Percentiles rank a stretch among this genome's conserved stretches.
These are phyloP conservation scores for Cadophora sp. DNA, from an alignment of 2,329 filamentous ascomycete species.

Conservation along the genomic window DNA sequence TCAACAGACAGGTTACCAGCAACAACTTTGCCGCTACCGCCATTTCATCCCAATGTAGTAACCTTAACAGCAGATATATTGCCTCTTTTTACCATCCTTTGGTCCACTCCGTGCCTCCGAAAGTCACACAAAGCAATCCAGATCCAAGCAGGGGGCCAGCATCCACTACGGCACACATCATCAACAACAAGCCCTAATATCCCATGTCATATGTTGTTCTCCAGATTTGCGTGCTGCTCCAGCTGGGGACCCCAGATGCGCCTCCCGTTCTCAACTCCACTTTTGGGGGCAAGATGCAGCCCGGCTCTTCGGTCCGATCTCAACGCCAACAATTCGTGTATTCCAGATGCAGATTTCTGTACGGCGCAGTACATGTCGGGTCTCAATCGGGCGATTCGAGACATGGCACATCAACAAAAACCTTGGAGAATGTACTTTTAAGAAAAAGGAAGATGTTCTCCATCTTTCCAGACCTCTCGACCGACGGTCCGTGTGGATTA, in stretches of 20 bases:
- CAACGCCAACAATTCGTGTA: constrained; percentile 9
- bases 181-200: not conserved
- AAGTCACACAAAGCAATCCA: not conserved
- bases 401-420: not conserved
- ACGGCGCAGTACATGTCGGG: constrained; percentile 18
- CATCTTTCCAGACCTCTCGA: not conserved
- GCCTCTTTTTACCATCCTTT: not conserved
- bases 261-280: constrained; percentile 8
- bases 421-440: not conserved
- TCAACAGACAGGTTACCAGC: constrained; percentile 3
- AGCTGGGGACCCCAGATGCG: constrained; percentile 16
- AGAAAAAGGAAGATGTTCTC: not conserved
- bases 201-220: not conserved
- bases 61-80: constrained; percentile 1
- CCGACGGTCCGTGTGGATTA: constrained; percentile 7
- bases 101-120: not conserved
- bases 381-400: constrained; percentile 13
- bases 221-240: constrained; percentile 9
- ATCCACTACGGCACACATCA: not conserved
- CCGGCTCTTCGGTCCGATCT: constrained; percentile 17
- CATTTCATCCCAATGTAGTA: constrained; percentile 7
- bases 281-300: constrained; percentile 6
- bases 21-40: constrained; percentile 7
- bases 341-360: constrained; percentile 15
- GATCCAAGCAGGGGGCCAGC: not conserved